These are phyloP conservation scores for Auxenochlorella protothecoides DNA, from an alignment of 139 green algal species.

Conservation along the genomic window DNA sequence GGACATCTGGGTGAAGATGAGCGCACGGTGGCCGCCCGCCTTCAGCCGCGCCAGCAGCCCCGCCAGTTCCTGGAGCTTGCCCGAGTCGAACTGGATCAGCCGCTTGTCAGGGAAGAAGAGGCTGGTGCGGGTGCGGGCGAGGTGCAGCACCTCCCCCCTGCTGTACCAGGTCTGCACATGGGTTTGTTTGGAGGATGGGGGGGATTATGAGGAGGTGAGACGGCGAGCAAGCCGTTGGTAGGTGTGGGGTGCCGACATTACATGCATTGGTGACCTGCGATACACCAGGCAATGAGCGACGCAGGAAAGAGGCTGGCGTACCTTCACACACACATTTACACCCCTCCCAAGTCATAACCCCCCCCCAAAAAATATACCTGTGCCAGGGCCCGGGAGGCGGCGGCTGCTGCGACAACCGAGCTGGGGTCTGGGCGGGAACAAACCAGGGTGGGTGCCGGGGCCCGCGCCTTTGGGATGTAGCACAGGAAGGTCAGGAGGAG, in stretches of 20 bases:
- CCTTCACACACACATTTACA: too few relatives aligned
- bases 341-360: too few relatives aligned
- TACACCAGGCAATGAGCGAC: too few relatives aligned
- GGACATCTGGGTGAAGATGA: conserved; percentile 98
- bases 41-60: conserved; percentile 71
- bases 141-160: conserved; percentile 46
- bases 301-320: too few relatives aligned
- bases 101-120: conserved; percentile 94
- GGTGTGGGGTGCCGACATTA: too few relatives aligned
- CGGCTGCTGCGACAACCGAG: conserved; percentile 20
- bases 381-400: neutral
- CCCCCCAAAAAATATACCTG: too few relatives aligned
- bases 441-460: conserved; percentile 33
- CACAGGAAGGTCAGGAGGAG: conserved; percentile 70
- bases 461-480: conserved; percentile 67
- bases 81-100: conserved; percentile 92
- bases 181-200: neutral
- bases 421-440: conserved; percentile 35
- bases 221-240: too few relatives aligned
- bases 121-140: conserved; percentile 56
- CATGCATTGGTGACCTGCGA: too few relatives aligned
- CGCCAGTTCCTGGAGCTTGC: conserved; percentile 83
- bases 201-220: neutral
- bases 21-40: conserved; percentile 62
- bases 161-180: neutral